Percentiles rank a stretch among this genome's conserved stretches.
phyloP scores from a whole-genome alignment of 176 grass and related monocot genomes.

The Alloteropsis semialata region DNA sequence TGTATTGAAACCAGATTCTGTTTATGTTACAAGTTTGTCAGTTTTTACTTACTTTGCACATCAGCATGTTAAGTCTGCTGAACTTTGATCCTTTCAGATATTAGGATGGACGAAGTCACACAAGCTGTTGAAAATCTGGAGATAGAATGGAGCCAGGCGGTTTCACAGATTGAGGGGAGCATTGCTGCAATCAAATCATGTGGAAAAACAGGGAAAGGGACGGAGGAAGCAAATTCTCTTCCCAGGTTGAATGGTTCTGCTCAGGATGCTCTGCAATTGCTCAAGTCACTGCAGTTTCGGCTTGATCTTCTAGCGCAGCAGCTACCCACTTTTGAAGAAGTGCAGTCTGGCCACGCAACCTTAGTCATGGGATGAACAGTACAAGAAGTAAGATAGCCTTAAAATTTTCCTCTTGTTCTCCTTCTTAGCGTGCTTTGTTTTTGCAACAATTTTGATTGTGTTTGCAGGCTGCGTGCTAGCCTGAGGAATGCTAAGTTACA shows the following conservation, averaged over 20 bases:
- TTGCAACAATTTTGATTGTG: background rate
- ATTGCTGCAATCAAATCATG: conserved; percentile 54
- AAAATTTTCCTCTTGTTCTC: background rate
- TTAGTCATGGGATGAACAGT: conserved; percentile 77
- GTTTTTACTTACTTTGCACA: too few species aligned
- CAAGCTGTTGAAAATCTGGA: conserved; percentile 71
- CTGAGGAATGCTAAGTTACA: conserved; percentile 85
- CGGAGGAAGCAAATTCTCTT: conserved; percentile 66
- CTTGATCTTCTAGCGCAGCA: conserved; percentile 75
- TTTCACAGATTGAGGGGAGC: conserved; percentile 48
- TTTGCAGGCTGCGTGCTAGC: conserved; percentile 48
- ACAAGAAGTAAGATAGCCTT: conserved; percentile 46
- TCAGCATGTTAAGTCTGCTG: background rate
- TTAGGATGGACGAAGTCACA: conserved; percentile 72
- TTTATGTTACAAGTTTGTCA: too few species aligned
- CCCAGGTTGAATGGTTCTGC: conserved; percentile 67
- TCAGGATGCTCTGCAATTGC: conserved; percentile 64
- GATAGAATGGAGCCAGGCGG: conserved; percentile 57
- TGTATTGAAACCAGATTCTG: too few species aligned
- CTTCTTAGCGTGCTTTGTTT: background rate
- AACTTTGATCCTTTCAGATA: conserved; percentile 2
- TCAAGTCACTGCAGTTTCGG: conserved; percentile 72
- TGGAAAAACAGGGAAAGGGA: conserved; percentile 64
- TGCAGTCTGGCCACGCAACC: conserved; percentile 52
- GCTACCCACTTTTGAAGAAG: conserved; percentile 73